A percentile compares a stretch with the other conserved stretches of the same genome.
These are phyloP conservation scores for Vicia villosa DNA, from an alignment of 306 rosid species.

Conservation along the genomic window DNA sequence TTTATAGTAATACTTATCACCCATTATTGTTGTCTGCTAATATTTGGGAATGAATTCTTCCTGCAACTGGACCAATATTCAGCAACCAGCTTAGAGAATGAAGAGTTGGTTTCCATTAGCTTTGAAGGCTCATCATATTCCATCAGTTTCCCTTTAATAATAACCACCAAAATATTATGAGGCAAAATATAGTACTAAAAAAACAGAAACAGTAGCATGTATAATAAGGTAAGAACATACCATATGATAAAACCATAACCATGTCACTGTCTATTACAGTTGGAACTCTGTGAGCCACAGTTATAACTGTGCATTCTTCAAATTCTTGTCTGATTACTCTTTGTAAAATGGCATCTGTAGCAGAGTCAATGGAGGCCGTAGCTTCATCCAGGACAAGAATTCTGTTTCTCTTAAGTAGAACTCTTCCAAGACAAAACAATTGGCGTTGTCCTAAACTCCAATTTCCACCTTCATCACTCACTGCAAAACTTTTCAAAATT, in stretches of 20 bases:
- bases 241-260: constrained; percentile 85
- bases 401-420: constrained; percentile 44
- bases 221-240: constrained; percentile 38
- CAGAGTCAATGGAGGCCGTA: constrained; percentile 79
- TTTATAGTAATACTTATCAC: no score
- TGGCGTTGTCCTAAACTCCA: constrained; percentile 44
- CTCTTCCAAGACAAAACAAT: constrained; percentile 2
- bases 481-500: constrained; percentile 38
- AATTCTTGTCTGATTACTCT: neutral
- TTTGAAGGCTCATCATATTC: constrained; percentile 29
- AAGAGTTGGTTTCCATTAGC: constrained; percentile 41
- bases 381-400: constrained; percentile 84
- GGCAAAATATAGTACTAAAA: neutral
- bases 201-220: neutral
- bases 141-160: constrained; percentile 51
- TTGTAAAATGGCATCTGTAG: neutral
- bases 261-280: constrained; percentile 37
- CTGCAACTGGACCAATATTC: no score
- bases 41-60: no score
- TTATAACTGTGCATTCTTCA: neutral
- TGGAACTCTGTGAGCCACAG: constrained; percentile 2
- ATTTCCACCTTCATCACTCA: constrained; percentile 85
- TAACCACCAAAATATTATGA: neutral
- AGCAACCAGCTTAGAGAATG: no score
- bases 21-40: no score